Conservation (phyloP, 768 basidiomycete genomes). For the Pulveroboletus sp. region DNA sequence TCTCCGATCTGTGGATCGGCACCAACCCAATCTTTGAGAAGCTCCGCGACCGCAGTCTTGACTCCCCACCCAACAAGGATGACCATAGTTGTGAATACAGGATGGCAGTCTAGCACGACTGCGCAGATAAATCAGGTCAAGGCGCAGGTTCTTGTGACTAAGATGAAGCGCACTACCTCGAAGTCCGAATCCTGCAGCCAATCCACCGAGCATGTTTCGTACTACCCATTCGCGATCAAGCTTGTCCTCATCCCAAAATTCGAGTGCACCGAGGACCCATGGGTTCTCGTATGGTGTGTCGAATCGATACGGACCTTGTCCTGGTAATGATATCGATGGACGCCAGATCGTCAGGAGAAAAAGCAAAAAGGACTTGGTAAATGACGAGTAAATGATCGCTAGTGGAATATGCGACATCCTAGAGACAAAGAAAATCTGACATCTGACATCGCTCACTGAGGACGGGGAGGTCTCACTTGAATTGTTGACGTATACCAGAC, state of each 20-base stretch:
- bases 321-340: slow-evolving; percentile 36
- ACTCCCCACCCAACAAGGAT: slow-evolving; percentile 71
- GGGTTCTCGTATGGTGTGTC: slow-evolving; percentile 32
- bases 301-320: slow-evolving; percentile 18
- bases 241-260: slow-evolving; percentile 66
- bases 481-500: slow-evolving; percentile 61
- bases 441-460: too few relatives aligned
- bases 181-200: slow-evolving; percentile 84
- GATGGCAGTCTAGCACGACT: slow-evolving; percentile 81
- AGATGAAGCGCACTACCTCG: slow-evolving; percentile 50
- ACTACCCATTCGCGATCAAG: slow-evolving; percentile 84
- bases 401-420: slow-evolving; percentile 76
- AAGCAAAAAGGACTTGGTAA: slow-evolving; percentile 83
- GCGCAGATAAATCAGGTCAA: not conserved
- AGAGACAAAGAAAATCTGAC: not conserved
- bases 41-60: slow-evolving; percentile 60
- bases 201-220: slow-evolving; percentile 78
- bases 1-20: slow-evolving; percentile 55
- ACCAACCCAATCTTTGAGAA: slow-evolving; percentile 70
- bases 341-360: slow-evolving; percentile 80
- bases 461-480: slow-evolving; percentile 40
- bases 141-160: not conserved
- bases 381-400: slow-evolving; percentile 78
- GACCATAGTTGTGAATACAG: slow-evolving; percentile 69
- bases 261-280: slow-evolving; percentile 40